Evolutionary conservation across 2,329 filamentous ascomycete species (phyloP), one percentile per base, ranked within the genome.

Genomic region (Trichoderma atrobrunneum): DNA sequence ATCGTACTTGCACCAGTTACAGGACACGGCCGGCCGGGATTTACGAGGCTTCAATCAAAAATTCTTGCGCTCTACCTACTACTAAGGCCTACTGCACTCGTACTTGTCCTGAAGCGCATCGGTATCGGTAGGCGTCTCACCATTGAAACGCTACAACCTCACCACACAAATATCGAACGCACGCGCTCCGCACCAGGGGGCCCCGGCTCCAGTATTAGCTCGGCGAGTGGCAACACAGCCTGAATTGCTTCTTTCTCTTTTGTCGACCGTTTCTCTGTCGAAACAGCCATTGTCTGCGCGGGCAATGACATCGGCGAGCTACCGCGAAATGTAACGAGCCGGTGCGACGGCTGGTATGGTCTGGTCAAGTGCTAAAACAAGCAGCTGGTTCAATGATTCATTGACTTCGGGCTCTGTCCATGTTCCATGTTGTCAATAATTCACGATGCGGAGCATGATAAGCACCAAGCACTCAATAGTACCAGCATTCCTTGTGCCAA

Each of bases 61-160:
- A 12, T 56, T 36, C 30, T 48, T 59, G 34, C 57, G 34, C 48
- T 54, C 48, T 54, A 51, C 36, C 16, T 34, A 34, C 10, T 26
- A 26, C 26, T 26, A 26, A 5, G n/a, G n/a, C n/a, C n/a, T 11
- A 16, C 43, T 48, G 43, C n/a, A 48, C 18, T 48, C 43, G 10
- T 48, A n/a, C 43, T 51, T 51, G 65, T 48, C 28, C 24, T 60
- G 65, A 34, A 59, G 51, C 56, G 36, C 57, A 36, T 63, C 48
- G 61, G 61, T 51, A 63, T 65, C 54, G 59, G 66, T 54, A 51
- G 66, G 21, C 66, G 71, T 72, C 66, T 72, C 71, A 72, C 71
- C 66, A 72, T 70, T 39, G 60, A 63, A 66, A 66, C 71, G 71
- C 71, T 72, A 72, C 71, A 54, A 56, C 61, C 66, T 70, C 71